Evolutionary conservation across 192 early-diverging fungal genomes (phyloP), one percentile per base, ranked within the genome.

Genomic region (Mortierella claussenii): DNA sequence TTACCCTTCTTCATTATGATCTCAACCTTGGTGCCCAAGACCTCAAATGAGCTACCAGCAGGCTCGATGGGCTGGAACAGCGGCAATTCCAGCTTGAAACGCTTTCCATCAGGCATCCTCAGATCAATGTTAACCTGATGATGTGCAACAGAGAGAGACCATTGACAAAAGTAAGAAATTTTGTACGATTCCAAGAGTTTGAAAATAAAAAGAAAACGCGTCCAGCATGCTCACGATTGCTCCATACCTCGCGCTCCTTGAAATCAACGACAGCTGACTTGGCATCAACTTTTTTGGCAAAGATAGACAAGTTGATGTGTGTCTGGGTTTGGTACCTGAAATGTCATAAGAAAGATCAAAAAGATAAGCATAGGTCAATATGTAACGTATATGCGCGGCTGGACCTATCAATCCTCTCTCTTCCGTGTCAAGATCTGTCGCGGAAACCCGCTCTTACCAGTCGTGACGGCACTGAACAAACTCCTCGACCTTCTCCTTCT

Each of bases 231-330:
- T n/a, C n/a, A n/a, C n/a, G n/a, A n/a, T 4, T 31, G 20, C 4
- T 43, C 15, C 27, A 30, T 58, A 92, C 85, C 85, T 85, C 76
- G 37, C 90, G 75, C 21, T 70, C 78, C 24, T 69, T 74, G 79
- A 98, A 95, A 59, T 67, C 67, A n/a, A 97, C 84, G 31, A 79
- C 80, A 36, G 95, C 93, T 10, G 80, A 60, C 42, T 85, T 83
- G 66, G 86, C 88, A 68, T 92, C 88, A 20, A 91, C 88, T 65
- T 97, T 95, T 78, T 98, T 98, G 7, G 95, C 96, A 83, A 95
- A 99, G 46, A 99, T 85, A 27, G 92, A 94, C 42, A 98, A 79
- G 60, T 94, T 93, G 36, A 99, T 88, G 26, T 86, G 86, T 31
- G 83, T 85, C 33, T 84, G 94, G 26, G 94, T 96, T 69, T 99